Percentiles rank a stretch among this genome's conserved stretches.
These are phyloP conservation scores for Candida takata DNA, from an alignment of 805 yeast species.

Conservation along the genomic window DNA sequence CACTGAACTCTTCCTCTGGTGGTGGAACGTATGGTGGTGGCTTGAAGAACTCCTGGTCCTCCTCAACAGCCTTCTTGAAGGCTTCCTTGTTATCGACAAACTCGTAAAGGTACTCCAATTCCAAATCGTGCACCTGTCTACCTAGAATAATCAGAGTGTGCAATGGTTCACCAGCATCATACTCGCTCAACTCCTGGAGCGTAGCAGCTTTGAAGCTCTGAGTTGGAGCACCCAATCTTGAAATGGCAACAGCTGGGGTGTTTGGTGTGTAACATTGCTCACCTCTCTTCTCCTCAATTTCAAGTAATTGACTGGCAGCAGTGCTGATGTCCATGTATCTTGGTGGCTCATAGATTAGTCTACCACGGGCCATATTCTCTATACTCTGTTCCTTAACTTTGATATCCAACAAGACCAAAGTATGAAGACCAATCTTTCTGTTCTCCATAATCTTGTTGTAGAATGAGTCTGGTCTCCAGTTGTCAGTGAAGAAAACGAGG, in stretches of 20 bases:
- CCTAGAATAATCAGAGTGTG: constrained; percentile 91
- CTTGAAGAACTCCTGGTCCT: constrained; percentile 64
- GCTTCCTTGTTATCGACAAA: constrained; percentile 57
- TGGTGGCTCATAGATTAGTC: constrained; percentile 92
- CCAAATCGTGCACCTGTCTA: constrained; percentile 89
- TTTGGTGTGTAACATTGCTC: constrained; percentile 76
- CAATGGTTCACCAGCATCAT: constrained; percentile 90
- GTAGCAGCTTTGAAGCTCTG: constrained; percentile 85
- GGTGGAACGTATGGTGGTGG: constrained; percentile 64
- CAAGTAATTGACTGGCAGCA: constrained; percentile 82
- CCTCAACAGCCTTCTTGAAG: constrained; percentile 37
- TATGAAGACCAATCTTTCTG: constrained; percentile 84
- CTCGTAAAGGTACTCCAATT: constrained; percentile 74
- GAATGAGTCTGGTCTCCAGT: constrained; percentile 95
- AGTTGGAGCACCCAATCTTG: constrained; percentile 81
- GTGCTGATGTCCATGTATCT: constrained; percentile 90
- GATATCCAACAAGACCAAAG: constrained; percentile 80
- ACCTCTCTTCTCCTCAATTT: constrained; percentile 71
- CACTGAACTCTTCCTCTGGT: constrained; percentile 29
- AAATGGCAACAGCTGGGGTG: constrained; percentile 91
- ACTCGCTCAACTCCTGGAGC: constrained; percentile 63
- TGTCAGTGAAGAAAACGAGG: constrained; percentile 88
- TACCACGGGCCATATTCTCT: constrained; percentile 89
- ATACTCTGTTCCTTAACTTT: constrained; percentile 95
- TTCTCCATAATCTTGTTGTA: constrained; percentile 86